These are phyloP conservation scores for Pichia occidentalis DNA, from an alignment of 805 yeast species.

Conservation along the genomic window DNA sequence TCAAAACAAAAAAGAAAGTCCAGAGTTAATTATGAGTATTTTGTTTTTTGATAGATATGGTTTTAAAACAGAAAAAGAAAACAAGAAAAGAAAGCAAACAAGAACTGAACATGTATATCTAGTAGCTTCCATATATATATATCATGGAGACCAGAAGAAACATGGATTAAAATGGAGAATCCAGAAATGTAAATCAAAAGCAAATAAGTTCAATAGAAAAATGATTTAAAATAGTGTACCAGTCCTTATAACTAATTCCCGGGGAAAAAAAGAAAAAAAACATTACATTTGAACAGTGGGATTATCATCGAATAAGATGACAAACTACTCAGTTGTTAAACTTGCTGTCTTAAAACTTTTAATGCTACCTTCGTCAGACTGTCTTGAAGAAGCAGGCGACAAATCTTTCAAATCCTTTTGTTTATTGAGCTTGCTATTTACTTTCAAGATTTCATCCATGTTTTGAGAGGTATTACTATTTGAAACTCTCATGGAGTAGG, in stretches of 20 bases:
- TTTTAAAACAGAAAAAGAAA: too few species aligned
- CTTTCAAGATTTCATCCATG: conserved; percentile 17
- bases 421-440: conserved; percentile 3
- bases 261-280: neutral
- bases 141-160: too few species aligned
- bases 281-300: neutral
- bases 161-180: too few species aligned
- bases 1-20: too few species aligned
- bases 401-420: neutral
- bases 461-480: conserved; percentile 3
- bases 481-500: neutral
- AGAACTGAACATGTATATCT: too few species aligned
- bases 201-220: too few species aligned
- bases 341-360: conserved; percentile 15
- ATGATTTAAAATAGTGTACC: too few species aligned
- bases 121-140: too few species aligned
- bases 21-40: too few species aligned
- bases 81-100: neutral
- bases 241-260: too few species aligned
- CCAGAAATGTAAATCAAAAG: too few species aligned
- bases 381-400: conserved; percentile 8
- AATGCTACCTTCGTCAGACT: conserved; percentile 22
- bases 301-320: neutral
- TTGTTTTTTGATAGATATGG: too few species aligned
- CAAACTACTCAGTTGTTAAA: conserved; percentile 1